Evolutionary conservation across 2,329 filamentous ascomycete species (phyloP).

Genomic region (Botrytis squamosa): DNA sequence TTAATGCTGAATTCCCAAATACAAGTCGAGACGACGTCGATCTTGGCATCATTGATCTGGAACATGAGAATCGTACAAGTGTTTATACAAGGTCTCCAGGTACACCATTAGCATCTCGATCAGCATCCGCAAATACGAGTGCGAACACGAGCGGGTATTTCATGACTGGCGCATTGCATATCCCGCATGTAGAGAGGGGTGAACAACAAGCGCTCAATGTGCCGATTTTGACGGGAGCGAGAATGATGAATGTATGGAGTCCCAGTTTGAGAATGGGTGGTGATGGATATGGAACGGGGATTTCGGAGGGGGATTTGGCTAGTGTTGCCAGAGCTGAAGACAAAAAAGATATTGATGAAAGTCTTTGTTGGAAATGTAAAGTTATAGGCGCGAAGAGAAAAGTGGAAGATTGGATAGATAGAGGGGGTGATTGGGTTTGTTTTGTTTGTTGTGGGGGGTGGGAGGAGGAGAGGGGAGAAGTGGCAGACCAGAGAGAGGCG

Average conservation of each 20-base stretch:
- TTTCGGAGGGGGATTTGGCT: background rate
- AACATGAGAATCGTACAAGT: background rate
- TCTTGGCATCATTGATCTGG: conserved; percentile 15
- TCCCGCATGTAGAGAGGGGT: background rate
- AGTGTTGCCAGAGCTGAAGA: background rate
- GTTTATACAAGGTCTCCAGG: background rate
- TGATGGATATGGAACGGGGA: background rate
- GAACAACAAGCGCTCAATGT: background rate
- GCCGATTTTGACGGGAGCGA: conserved; percentile 17
- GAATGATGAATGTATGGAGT: background rate
- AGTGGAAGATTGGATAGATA: conserved; percentile 30
- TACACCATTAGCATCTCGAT: background rate
- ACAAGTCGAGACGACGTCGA: background rate
- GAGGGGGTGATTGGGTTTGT: conserved; percentile 27
- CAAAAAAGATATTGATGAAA: background rate
- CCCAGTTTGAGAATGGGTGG: background rate
- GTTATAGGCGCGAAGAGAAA: conserved; percentile 29
- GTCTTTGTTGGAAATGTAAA: conserved; percentile 34
- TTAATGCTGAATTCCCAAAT: background rate
- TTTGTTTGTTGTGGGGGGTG: conserved; percentile 35
- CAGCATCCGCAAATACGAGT: background rate
- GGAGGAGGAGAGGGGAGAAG: background rate
- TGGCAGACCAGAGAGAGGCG: background rate
- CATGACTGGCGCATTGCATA: conserved; percentile 6
- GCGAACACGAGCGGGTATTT: background rate